These are phyloP conservation scores for Rhizopus delemar DNA, from an alignment of 371 early-diverging fungal species.

Conservation along the genomic window DNA sequence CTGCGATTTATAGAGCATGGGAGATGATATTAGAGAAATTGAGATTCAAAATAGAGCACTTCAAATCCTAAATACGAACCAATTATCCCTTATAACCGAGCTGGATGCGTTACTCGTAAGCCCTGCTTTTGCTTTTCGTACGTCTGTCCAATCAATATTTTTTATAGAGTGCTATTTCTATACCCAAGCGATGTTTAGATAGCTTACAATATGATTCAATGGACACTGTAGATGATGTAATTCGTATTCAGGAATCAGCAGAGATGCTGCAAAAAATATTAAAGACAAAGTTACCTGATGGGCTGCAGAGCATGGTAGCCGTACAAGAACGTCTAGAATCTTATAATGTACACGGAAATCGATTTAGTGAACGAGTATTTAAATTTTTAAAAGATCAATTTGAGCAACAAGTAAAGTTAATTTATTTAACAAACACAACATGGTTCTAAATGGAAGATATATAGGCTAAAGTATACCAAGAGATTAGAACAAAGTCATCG, in stretches of 20 bases:
- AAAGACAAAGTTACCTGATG: slow-evolving; percentile 72
- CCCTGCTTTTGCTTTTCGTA: slow-evolving; percentile 2
- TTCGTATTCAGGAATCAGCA: slow-evolving; percentile 78
- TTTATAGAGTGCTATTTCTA: slow-evolving; percentile 38
- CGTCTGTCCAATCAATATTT: not conserved
- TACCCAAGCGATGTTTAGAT: slow-evolving; percentile 43
- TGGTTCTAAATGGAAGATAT: not conserved
- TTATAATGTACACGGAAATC: slow-evolving; percentile 74
- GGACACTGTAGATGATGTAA: slow-evolving; percentile 76
- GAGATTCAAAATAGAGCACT: slow-evolving; percentile 89
- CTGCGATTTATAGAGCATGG: slow-evolving; percentile 72
- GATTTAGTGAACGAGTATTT: slow-evolving; percentile 76
- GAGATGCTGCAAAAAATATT: slow-evolving; percentile 77
- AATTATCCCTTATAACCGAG: slow-evolving; percentile 78
- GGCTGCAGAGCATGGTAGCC: slow-evolving; percentile 72
- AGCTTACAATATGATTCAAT: slow-evolving; percentile 82
- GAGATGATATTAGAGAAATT: slow-evolving; percentile 93
- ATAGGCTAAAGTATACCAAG: slow-evolving; percentile 59
- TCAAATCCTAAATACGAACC: slow-evolving; percentile 86
- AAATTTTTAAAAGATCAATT: slow-evolving; percentile 76
- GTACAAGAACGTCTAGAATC: slow-evolving; percentile 79
- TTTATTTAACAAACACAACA: not conserved
- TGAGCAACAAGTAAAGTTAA: slow-evolving; percentile 54
- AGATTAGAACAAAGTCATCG: slow-evolving; percentile 53
- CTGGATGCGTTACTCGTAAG: slow-evolving; percentile 77